Evolutionary conservation across 345 rosid genomes (phyloP), one percentile per base, ranked within the genome.

Genomic region (Lepidium africanum): DNA sequence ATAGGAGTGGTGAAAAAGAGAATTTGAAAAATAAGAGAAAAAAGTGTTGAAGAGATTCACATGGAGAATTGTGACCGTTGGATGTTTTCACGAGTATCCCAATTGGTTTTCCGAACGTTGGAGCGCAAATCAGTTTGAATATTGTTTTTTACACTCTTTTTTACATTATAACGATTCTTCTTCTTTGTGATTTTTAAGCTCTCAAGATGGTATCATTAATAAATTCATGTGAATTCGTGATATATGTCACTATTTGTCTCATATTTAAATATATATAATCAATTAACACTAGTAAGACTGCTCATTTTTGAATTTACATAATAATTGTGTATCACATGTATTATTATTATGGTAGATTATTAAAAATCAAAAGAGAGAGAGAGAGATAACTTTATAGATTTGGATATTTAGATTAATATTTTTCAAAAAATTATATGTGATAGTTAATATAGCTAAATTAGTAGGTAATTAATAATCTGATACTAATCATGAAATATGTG

Each of bases 11-110:
- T 53, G 57, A 57, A 73, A 53, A 70, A 63, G 42, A 73, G 12
- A 52, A 16, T 71, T 65, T 21, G 12, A 54, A 57, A 63, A 10
- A 51, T 63, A 11, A 56, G 27, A 67, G 75, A 73, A 60, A 48
- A 75, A 27, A 62, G 17, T 52, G 68, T 27, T 86, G 78, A 87
- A 86, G 83, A 74, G 65, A 47, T 74, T 85, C 97, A 84, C 92
- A 87, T 84, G 94, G 72, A 74, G 74, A 77, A 73, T 76, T 75
- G 77, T 66, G 83, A 82, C 88, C 86, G 85, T 83, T 84, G 49
- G 87, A 81, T 81, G 38, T 3, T 12, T 73, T 81, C 84, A 81
- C 84, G 82, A 42, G 82, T 27, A 55, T 69, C 76, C 80, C 74
- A 32, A 51, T 69, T 61, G 23, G 60, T 43, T 55, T 70, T 72